phyloP scores from a whole-genome alignment of 345 rosid genomes.

The Balakata baccata region DNA sequence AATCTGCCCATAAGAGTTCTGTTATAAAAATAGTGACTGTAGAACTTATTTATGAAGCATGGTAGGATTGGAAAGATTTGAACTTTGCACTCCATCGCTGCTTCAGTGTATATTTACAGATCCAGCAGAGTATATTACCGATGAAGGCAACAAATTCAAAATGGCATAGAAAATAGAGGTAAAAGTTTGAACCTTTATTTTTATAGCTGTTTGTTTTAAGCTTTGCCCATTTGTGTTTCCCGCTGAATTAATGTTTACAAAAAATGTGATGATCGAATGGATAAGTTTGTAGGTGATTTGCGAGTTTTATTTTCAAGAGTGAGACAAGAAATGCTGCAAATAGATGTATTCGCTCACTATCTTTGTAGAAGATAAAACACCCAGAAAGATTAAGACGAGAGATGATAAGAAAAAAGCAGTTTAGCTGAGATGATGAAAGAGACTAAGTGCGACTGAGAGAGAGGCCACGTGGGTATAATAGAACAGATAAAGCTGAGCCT shows the following conservation, averaged over 20 bases:
- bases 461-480: constrained; percentile 12
- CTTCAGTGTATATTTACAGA: not conserved
- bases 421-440: constrained; percentile 6
- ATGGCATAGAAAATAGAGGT: constrained; percentile 4
- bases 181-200: not conserved
- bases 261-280: not conserved
- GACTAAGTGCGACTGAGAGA: constrained; percentile 21
- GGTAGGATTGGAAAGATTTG: not conserved
- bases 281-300: not conserved
- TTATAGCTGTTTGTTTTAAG: not conserved
- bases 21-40: not conserved
- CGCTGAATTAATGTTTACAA: not conserved
- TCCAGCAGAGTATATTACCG: not conserved
- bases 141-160: not conserved
- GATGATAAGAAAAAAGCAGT: constrained; percentile 16
- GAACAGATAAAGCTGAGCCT: constrained; percentile 15
- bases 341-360: not conserved
- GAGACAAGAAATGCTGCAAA: not conserved
- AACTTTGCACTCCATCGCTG: not conserved
- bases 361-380: not conserved
- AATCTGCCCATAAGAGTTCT: too few species aligned
- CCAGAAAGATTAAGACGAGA: not conserved
- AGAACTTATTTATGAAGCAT: not conserved
- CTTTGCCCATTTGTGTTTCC: not conserved
- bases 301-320: not conserved